Evolutionary conservation across 495 filamentous ascomycete species (phyloP).

Genomic region (Xylaria acuta): DNA sequence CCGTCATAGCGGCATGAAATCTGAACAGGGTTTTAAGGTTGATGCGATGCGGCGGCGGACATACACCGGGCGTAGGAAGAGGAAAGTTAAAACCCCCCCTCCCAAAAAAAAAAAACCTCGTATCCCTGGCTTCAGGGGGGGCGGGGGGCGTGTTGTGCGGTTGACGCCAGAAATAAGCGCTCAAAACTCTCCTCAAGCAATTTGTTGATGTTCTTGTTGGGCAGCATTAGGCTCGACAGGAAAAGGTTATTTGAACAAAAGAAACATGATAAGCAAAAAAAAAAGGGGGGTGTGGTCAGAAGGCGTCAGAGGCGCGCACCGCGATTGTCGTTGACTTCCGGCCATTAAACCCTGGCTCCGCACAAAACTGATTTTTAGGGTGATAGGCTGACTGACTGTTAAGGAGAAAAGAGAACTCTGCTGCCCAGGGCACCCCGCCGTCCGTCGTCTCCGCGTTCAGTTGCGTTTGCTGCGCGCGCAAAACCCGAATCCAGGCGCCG

Average conservation of each 20-base stretch:
- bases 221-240: not conserved
- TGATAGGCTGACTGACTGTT: too few relatives aligned
- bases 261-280: not conserved
- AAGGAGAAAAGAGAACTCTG: too few relatives aligned
- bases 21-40: not conserved
- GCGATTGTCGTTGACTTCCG: slow-evolving; percentile 9
- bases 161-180: not conserved
- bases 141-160: not conserved
- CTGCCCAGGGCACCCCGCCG: too few relatives aligned
- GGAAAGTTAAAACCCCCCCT: too few relatives aligned
- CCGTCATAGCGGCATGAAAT: not conserved
- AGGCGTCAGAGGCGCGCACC: not conserved
- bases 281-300: not conserved
- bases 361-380: too few relatives aligned
- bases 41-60: not conserved
- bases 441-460: too few relatives aligned
- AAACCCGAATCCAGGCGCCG: too few relatives aligned
- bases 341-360: too few relatives aligned
- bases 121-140: not conserved
- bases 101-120: too few relatives aligned
- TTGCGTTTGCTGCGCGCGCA: too few relatives aligned
- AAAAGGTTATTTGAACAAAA: not conserved
- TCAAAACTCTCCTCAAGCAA: not conserved
- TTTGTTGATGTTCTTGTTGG: not conserved
- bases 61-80: not conserved